Evolutionary conservation across 345 rosid genomes (phyloP), one percentile per base, ranked within the genome.

Genomic region (Gossypium ekmanianum): DNA sequence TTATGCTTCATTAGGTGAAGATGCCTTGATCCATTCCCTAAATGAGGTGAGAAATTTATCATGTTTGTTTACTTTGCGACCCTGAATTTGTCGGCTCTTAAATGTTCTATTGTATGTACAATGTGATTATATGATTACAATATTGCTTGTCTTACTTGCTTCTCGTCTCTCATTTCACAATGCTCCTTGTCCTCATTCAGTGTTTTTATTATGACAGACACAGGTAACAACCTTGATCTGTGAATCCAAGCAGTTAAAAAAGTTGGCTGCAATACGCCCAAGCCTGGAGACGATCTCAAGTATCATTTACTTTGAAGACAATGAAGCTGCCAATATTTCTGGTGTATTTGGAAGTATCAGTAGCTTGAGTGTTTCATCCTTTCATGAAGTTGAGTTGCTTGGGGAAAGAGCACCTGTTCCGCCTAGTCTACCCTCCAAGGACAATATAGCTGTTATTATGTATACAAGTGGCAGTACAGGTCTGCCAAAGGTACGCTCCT

Each of bases 381-480:
- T 92, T 74, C 78, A 91, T 79, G 94, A 88, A 77, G 90, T 92
- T 77, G 97, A 90, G 90, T 82, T 89, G 56, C 82, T 87, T 66
- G 98, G 98, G 56, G 61, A 84, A 81, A 73, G 74, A 74, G 85
- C 24, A 56, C 86, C 89, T 74, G 79, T 86, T 75, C 74, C 58
- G 75, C 90, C 97, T 16, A 81, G 62, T 71, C 76, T 94, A 43
- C 97, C 98, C 75, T 82, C 92, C 22, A 89, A 92, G 82, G 84
- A 92, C 69, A 84, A 81, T 6, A 75, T 86, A 76, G 97, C 97
- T 27, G 91, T 92, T 73, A 81, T 94, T 71, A 90, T 94, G 98
- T 94, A 90, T 78, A 94, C 98, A 45, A 94, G 98, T 77, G 98
- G 98, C 76, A 94, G 98, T 78, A 88, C 97, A 1, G 97, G 98